Evolutionary conservation across 208 protist genomes (phyloP), one percentile per base, ranked within the genome.

Genomic region (Tritrichomonas musculus): DNA sequence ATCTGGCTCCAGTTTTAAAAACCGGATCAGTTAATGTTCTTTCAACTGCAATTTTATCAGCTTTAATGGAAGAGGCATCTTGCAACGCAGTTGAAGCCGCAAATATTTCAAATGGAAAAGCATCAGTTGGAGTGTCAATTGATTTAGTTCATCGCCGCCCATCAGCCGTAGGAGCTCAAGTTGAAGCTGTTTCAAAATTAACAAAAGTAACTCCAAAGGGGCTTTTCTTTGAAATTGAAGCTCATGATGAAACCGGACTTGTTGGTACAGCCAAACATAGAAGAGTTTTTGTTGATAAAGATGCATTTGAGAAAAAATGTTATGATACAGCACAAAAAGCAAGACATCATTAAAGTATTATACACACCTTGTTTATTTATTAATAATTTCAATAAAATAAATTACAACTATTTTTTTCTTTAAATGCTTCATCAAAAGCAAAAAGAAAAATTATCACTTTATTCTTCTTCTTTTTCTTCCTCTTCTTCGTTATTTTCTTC

Each of bases 271-370:
- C 77, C 0, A 88, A 53, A 30, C 77, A 88, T 36, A 41, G 41
- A 22, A 41, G 77, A 20, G 77, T 36, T 33, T 88, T 88, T 88
- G 77, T 88, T 57, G 41, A 53, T 14, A 25, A 44, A 57, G 77
- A 88, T 13, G 41, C 47, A n/a, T 88, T 88, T 17, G 77, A 88
- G 39, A 88, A 57, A 17, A 88, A 88, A 30, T 88, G 77, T 88
- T 44, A 88, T 20, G 47, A 53, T 27, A 30, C 44, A 8, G 25
- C 47, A 8, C 53, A 57, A 30, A 88, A 88, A 30, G 77, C 77
- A 8, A 44, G 17, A 60, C 53, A 60, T n/a, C n/a, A n/a, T n/a
- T n/a, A n/a, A n/a, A n/a, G n/a, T n/a, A n/a, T n/a, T n/a, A n/a
- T n/a, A n/a, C n/a, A n/a, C n/a, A n/a, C n/a, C n/a, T n/a, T n/a